A percentile compares a stretch with the other conserved stretches of the same genome.
phyloP scores from a whole-genome alignment of 495 filamentous ascomycete species.

The Amniculicola lignicola region DNA sequence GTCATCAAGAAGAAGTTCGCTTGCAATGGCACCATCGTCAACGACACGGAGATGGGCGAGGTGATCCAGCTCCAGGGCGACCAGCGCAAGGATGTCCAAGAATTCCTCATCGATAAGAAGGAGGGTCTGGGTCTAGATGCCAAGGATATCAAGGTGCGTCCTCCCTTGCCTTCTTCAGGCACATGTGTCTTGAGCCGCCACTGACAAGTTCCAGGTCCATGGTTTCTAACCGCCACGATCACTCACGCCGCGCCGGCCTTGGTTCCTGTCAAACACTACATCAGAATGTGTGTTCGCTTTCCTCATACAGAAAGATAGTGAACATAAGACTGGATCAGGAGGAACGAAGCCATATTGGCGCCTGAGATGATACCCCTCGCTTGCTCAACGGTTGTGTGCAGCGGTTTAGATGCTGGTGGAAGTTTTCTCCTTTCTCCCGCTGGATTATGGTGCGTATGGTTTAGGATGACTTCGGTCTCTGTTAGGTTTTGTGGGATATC shows the following conservation, averaged over 20 bases:
- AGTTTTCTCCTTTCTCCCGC: no score
- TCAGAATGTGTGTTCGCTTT: background rate
- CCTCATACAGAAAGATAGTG: background rate
- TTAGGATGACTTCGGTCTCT: background rate
- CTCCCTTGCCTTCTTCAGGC: background rate
- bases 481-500: background rate
- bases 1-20: slow-evolving; percentile 99
- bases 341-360: no score
- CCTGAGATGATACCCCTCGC: no score
- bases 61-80: slow-evolving; percentile 99
- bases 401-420: no score
- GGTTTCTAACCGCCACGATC: slow-evolving; percentile 60
- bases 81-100: slow-evolving; percentile 96
- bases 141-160: slow-evolving; percentile 90
- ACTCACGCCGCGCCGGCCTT: slow-evolving; percentile 32
- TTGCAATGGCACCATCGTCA: slow-evolving; percentile 99
- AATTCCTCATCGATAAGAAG: slow-evolving; percentile 94
- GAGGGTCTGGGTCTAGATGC: slow-evolving; percentile 85
- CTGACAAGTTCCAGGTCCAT: slow-evolving; percentile 54
- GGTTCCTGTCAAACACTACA: slow-evolving; percentile 3
- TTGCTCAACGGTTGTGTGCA: no score
- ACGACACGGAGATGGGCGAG: slow-evolving; percentile 95
- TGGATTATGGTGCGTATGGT: background rate
- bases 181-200: background rate
- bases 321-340: background rate